phyloP scores from a whole-genome alignment of 306 rosid species.

The Vicia villosa region DNA sequence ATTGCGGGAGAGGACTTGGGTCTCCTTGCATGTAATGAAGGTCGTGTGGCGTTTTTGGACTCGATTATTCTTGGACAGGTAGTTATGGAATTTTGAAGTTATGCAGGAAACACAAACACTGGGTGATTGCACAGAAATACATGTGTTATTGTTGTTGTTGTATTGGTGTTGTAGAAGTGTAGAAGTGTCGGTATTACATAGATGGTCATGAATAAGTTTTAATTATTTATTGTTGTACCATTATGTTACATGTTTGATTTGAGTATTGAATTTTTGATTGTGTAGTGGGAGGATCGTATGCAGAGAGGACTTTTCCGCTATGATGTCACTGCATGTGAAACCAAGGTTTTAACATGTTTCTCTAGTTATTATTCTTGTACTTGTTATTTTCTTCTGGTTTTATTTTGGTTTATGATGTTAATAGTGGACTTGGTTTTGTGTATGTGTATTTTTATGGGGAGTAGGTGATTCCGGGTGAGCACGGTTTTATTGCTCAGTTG shows the following conservation, averaged over 20 bases:
- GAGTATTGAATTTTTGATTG: slow-evolving; percentile 33
- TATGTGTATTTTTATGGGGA: not conserved
- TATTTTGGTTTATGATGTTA: not conserved
- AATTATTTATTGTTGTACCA: not conserved
- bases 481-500: slow-evolving; percentile 95
- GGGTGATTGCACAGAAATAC: not conserved
- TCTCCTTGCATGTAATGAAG: slow-evolving; percentile 46
- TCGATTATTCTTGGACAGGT: slow-evolving; percentile 92
- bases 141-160: not conserved
- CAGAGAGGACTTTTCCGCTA: slow-evolving; percentile 92
- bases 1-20: slow-evolving; percentile 36
- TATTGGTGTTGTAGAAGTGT: not conserved
- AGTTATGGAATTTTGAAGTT: not conserved
- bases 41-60: slow-evolving; percentile 73
- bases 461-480: slow-evolving; percentile 81
- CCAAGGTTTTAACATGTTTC: slow-evolving; percentile 60
- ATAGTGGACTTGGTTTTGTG: slow-evolving; percentile 5
- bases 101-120: not conserved
- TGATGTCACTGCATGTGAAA: slow-evolving; percentile 95
- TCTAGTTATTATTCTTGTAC: not conserved
- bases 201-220: not conserved
- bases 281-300: slow-evolving; percentile 95
- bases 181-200: not conserved
- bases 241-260: slow-evolving; percentile 17
- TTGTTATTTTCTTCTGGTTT: not conserved